Conservation (phyloP, 2,329 filamentous ascomycete species). For the Penicillium sp. region DNA sequence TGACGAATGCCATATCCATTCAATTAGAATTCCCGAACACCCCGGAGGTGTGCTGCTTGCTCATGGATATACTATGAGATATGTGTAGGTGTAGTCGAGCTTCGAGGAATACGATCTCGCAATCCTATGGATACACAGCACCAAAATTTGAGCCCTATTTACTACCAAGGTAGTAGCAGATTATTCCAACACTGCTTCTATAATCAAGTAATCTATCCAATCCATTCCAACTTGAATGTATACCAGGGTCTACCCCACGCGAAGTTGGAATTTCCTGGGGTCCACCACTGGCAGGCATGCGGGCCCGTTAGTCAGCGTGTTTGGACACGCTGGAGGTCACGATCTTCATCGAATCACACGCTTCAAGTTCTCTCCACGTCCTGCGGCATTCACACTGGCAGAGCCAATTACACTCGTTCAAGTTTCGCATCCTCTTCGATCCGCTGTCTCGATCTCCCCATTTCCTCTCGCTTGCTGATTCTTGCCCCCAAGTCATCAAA, state of each 20-base stretch:
- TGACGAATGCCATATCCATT: conserved; percentile 1
- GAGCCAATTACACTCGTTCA: conserved; percentile 38
- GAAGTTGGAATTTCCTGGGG: neutral
- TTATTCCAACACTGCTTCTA: too few relatives aligned
- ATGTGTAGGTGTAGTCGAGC: too few relatives aligned
- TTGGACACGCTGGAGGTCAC: conserved; percentile 4
- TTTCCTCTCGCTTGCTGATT: neutral
- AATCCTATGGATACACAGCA: too few relatives aligned
- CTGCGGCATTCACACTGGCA: conserved; percentile 29
- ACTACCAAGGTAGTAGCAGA: too few relatives aligned
- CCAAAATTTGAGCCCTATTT: too few relatives aligned
- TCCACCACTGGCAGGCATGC: too few relatives aligned
- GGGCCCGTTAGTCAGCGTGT: neutral
- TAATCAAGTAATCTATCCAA: too few relatives aligned
- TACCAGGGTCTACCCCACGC: neutral
- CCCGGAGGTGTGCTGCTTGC: too few relatives aligned
- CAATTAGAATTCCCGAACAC: too few relatives aligned
- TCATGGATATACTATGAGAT: too few relatives aligned
- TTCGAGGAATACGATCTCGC: too few relatives aligned
- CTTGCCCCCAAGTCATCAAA: neutral
- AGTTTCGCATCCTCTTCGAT: neutral
- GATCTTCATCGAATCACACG: neutral
- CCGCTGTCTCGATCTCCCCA: neutral
- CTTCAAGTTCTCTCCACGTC: neutral
- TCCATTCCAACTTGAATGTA: too few relatives aligned